Conservation (phyloP, 108 stramenopile species). For the Pseudonitzschia delicatissima region DNA sequence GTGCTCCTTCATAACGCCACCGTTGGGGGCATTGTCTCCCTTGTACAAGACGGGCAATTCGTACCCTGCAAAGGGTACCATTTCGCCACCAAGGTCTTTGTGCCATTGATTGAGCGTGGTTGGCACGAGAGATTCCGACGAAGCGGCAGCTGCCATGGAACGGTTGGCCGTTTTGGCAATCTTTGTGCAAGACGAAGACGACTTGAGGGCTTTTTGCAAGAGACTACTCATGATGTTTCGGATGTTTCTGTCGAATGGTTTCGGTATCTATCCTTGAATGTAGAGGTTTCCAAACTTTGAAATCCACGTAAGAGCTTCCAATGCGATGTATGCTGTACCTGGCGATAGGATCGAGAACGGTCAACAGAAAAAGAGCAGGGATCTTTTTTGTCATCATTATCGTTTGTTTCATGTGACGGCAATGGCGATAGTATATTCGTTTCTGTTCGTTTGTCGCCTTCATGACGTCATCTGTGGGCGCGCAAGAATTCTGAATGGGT, state of each 20-base stretch:
- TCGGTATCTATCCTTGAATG: too few relatives aligned
- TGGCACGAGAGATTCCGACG: conserved; percentile 53
- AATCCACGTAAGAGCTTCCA: too few relatives aligned
- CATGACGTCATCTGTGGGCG: too few relatives aligned
- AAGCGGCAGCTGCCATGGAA: conserved; percentile 19
- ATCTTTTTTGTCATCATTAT: too few relatives aligned
- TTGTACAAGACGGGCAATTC: conserved; percentile 96
- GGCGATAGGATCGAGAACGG: too few relatives aligned
- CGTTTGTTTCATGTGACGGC: too few relatives aligned
- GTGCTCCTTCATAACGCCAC: conserved; percentile 96
- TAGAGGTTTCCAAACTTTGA: too few relatives aligned
- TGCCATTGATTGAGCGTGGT: conserved; percentile 91
- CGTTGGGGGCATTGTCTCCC: conserved; percentile 52
- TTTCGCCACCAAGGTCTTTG: conserved; percentile 90
- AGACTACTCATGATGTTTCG: not conserved
- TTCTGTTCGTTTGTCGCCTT: too few relatives aligned
- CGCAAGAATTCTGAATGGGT: too few relatives aligned
- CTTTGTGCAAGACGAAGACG: not conserved
- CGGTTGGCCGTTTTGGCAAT: not conserved
- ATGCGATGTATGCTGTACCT: too few relatives aligned
- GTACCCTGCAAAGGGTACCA: conserved; percentile 99
- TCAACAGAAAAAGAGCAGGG: too few relatives aligned
- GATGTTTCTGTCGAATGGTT: not conserved
- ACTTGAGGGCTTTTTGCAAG: not conserved
- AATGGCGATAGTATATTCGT: too few relatives aligned